Conservation (phyloP, 495 filamentous ascomycete genomes). For the Pyrenula aspistea region DNA sequence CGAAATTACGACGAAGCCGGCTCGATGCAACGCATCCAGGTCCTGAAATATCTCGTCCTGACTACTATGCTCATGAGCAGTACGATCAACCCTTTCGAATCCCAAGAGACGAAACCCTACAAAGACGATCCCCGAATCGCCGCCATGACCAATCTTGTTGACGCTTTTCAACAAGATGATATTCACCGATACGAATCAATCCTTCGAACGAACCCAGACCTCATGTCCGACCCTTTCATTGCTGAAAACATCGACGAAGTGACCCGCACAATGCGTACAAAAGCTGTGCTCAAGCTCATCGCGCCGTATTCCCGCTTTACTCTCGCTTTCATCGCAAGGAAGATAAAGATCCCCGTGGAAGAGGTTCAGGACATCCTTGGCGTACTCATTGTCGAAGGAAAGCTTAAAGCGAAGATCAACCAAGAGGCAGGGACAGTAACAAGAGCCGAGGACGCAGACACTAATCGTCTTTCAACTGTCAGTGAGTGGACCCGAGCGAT, state of each 20-base stretch:
- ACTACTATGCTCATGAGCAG: constrained; percentile 98
- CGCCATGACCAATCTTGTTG: constrained; percentile 93
- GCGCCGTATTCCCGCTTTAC: constrained; percentile 91
- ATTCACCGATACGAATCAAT: constrained; percentile 84
- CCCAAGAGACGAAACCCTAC: constrained; percentile 98
- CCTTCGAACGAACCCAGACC: constrained; percentile 76
- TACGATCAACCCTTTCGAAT: constrained; percentile 99
- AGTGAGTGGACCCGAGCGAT: constrained; percentile 61
- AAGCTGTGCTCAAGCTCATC: constrained; percentile 85
- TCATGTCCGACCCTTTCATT: constrained; percentile 88
- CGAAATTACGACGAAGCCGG: constrained; percentile 98
- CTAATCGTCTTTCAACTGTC: constrained; percentile 61
- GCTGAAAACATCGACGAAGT: constrained; percentile 99
- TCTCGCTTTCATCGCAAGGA: constrained; percentile 70
- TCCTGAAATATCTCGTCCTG: constrained; percentile 92
- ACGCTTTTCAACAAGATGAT: constrained; percentile 92
- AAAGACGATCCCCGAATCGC: constrained; percentile 88
- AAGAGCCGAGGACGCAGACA: constrained; percentile 63
- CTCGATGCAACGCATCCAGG: constrained; percentile 89
- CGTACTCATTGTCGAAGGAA: constrained; percentile 82
- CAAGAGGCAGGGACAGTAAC: constrained; percentile 74
- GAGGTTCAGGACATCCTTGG: constrained; percentile 92
- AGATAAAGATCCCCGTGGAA: constrained; percentile 66
- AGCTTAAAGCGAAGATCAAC: constrained; percentile 79
- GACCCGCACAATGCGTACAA: constrained; percentile 94